Percentiles rank a stretch among this genome's conserved stretches.
Evolutionary conservation across 2,329 filamentous ascomycete species (phyloP).

Genomic region (Trichoderma sp.): DNA sequence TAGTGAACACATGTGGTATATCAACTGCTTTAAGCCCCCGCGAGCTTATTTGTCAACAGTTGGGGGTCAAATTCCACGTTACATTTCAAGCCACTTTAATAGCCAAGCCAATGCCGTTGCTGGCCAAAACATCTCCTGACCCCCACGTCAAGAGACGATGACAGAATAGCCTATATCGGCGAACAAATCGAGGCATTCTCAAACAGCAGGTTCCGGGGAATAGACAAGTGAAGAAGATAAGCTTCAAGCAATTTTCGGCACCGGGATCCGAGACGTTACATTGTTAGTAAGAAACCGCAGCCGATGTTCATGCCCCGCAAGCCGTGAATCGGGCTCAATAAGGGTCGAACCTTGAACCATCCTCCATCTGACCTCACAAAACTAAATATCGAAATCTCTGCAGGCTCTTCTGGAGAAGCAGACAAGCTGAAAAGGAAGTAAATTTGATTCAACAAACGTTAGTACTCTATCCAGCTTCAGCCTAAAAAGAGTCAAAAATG

Average conservation of each 20-base stretch:
- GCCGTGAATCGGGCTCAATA: not conserved
- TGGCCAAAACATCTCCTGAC: not conserved
- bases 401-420: no score
- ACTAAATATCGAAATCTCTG: not conserved
- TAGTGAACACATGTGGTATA: not conserved
- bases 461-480: not conserved
- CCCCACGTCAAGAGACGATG: not conserved
- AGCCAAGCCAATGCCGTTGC: not conserved
- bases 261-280: constrained; percentile 12
- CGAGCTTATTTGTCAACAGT: not conserved
- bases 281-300: not conserved
- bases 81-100: constrained; percentile 9
- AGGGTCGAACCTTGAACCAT: not conserved
- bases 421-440: not conserved
- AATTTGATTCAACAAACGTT: not conserved
- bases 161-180: constrained; percentile 2
- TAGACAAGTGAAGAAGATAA: not conserved
- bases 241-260: not conserved
- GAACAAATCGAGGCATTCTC: not conserved
- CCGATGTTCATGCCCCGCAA: not conserved
- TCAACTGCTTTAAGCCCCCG: not conserved
- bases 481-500: constrained; percentile 5
- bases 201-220: not conserved
- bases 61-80: constrained; percentile 15
- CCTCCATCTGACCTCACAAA: not conserved